These are phyloP conservation scores for Lentithecium fluviatile DNA, from an alignment of 495 filamentous ascomycete species.

Conservation along the genomic window DNA sequence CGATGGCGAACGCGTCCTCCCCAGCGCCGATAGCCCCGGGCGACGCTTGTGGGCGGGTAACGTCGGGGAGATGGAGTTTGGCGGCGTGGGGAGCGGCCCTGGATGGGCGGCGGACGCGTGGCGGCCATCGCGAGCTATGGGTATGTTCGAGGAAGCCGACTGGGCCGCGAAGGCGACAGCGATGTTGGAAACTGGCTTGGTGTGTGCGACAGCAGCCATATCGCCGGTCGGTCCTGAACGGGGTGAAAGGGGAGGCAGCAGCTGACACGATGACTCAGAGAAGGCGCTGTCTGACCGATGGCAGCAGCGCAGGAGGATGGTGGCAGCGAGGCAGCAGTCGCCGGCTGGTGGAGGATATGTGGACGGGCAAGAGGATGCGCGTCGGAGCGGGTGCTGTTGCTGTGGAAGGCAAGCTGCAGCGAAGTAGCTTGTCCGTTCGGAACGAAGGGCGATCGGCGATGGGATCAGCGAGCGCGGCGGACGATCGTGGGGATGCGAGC, in stretches of 20 bases:
- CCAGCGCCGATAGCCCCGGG: conserved; percentile 49
- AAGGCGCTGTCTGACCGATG: conserved; percentile 18
- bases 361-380: background rate
- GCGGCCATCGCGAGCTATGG: conserved; percentile 53
- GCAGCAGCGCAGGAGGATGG: conserved; percentile 12
- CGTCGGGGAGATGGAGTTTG: conserved; percentile 91
- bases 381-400: conserved; percentile 1
- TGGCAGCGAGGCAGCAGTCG: conserved; percentile 13
- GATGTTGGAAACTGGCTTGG: conserved; percentile 54
- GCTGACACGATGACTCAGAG: conserved; percentile 26
- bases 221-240: conserved; percentile 37
- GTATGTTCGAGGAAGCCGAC: conserved; percentile 69
- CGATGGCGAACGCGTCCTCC: conserved; percentile 55
- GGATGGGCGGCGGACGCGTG: conserved; percentile 62
- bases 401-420: conserved; percentile 31
- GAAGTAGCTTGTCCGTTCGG: conserved; percentile 32
- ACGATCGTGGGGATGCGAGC: background rate
- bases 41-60: conserved; percentile 75
- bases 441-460: conserved; percentile 29
- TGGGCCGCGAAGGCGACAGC: conserved; percentile 64
- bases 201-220: conserved; percentile 54
- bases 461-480: conserved; percentile 24
- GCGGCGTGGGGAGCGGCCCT: conserved; percentile 78
- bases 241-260: background rate
- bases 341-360: conserved; percentile 5